A percentile compares a stretch with the other conserved stretches of the same genome.
phyloP scores from a whole-genome alignment of 2,329 filamentous ascomycete genomes.

The Arachnomyces sp. region DNA sequence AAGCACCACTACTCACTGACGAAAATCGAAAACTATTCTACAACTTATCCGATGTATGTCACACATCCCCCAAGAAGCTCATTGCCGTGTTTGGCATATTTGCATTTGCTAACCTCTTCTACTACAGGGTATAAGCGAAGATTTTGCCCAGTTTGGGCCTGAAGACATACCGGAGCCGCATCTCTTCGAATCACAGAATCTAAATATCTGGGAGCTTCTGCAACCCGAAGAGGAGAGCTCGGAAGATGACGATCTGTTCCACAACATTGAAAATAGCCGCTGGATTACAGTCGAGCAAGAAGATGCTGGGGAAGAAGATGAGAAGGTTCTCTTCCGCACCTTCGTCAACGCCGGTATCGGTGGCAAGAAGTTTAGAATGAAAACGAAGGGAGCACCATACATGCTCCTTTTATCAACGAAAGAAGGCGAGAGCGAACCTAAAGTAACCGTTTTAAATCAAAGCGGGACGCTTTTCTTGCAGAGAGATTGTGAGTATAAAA shows the following conservation, averaged over 20 bases:
- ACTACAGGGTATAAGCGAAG: conserved; percentile 20
- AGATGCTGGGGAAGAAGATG: conserved; percentile 24
- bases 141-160: conserved; percentile 19
- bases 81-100: no score
- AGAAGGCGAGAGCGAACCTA: conserved; percentile 26
- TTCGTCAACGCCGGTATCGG: conserved; percentile 28
- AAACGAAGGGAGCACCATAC: conserved; percentile 24
- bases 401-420: conserved; percentile 23
- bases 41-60: conserved; percentile 22
- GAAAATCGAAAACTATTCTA: conserved; percentile 25
- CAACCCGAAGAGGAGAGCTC: conserved; percentile 21
- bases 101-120: not conserved
- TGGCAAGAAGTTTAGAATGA: conserved; percentile 22
- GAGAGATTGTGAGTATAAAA: conserved; percentile 18
- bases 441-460: conserved; percentile 25
- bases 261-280: conserved; percentile 17
- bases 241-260: conserved; percentile 10
- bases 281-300: conserved; percentile 24
- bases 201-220: conserved; percentile 23
- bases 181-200: conserved; percentile 17
- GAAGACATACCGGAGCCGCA: conserved; percentile 20
- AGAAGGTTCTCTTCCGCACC: conserved; percentile 21
- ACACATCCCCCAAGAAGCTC: not conserved
- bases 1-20: conserved; percentile 15
- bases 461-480: conserved; percentile 23